Evolutionary conservation across 805 yeast species (phyloP).

Genomic region (Sungouiozyma ichnusensis): DNA sequence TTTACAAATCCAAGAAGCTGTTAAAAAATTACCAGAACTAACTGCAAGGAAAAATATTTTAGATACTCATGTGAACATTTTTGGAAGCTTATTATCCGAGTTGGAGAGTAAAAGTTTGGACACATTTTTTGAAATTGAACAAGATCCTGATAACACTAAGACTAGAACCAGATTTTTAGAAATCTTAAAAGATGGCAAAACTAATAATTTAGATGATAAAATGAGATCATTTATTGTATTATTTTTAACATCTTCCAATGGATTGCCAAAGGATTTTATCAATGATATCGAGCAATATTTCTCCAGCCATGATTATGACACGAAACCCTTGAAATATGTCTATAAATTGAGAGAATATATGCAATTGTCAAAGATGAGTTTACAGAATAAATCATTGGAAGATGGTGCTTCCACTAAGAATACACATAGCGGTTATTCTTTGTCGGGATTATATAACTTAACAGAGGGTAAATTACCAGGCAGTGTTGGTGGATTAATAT

Average conservation of each 20-base stretch:
- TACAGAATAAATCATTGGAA: conserved; percentile 27
- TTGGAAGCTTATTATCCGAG: conserved; percentile 72
- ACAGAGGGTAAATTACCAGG: conserved; percentile 76
- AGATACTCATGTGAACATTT: conserved; percentile 94
- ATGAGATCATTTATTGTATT: conserved; percentile 81
- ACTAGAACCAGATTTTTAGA: conserved; percentile 50
- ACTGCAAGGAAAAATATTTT: conserved; percentile 79
- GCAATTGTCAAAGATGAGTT: conserved; percentile 38
- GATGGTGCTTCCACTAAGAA: conserved; percentile 25
- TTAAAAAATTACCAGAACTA: conserved; percentile 83
- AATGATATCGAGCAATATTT: conserved; percentile 57
- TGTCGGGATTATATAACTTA: conserved; percentile 70
- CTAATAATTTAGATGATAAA: conserved; percentile 67
- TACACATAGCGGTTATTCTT: conserved; percentile 26
- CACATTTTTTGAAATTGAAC: conserved; percentile 89
- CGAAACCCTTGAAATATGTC: conserved; percentile 59
- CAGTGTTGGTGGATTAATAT: conserved; percentile 80
- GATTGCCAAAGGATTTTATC: conserved; percentile 36
- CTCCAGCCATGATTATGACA: conserved; percentile 44
- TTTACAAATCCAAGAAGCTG: conserved; percentile 68
- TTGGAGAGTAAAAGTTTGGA: conserved; percentile 82
- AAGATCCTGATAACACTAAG: conserved; percentile 45
- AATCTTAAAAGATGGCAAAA: conserved; percentile 40
- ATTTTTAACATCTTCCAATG: conserved; percentile 41
- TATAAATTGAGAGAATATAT: conserved; percentile 72